Evolutionary conservation across 352 stramenopile species (phyloP), one percentile per base, ranked within the genome.

Genomic region (Blastocystis sp.): DNA sequence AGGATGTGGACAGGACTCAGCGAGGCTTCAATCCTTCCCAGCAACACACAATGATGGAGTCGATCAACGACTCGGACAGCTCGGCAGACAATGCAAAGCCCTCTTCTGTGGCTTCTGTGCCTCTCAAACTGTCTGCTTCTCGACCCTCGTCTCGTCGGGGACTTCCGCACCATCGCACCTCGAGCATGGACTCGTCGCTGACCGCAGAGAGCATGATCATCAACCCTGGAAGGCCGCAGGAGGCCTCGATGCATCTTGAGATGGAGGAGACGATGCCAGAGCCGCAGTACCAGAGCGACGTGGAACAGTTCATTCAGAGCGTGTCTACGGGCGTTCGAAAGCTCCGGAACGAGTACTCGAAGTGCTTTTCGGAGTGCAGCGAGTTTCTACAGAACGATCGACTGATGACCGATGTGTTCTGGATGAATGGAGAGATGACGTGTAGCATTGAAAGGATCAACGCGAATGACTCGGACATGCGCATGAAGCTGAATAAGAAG

Each of bases 121-220:
- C 7, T 24, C 4, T 24, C 20, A 18, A 20, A 13, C 6, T 18
- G 50, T 26, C 8, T 13, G 8, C 4, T 4, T 30, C 16, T 9
- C 7, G 6, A 26, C 11, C 2, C 16, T 13, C 30, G 5, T 24
- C 7, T 78, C 66, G 4, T 34, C 16, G 20, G 9, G 30, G 8
- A 18, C 3, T 24, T 20, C 66, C 20, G 43, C 30, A 34, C 5
- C n/a, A 55, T 11, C 66, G 37, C 3, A 8, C 70, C 26, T 18
- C 9, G 18, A 81, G 70, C 55, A 64, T 81, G 6, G 70, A 81
- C 43, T 62, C 37, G 26, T 20, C 24, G 45, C 13, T n/a, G 45
- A 81, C 70, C 26, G 26, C 70, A 20, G 8, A 43, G 37, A 81
- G 70, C 39, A 47, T 81, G 26, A 65, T 81, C 11, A 54, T 81